Evolutionary conservation across 2,329 filamentous ascomycete genomes (phyloP).

Genomic region (Sclerotinia nivalis): DNA sequence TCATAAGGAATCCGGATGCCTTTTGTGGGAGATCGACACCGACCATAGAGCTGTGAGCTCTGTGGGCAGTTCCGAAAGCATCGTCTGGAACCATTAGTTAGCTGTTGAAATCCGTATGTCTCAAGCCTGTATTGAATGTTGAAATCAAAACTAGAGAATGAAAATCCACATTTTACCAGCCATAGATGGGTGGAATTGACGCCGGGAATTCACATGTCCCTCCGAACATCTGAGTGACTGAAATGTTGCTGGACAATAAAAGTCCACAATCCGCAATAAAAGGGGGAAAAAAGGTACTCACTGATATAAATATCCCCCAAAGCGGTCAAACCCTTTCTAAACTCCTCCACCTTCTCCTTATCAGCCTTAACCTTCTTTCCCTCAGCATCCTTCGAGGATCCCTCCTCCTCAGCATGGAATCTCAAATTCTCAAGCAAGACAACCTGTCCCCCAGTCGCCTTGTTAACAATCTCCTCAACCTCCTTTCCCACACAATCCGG

Average conservation of each 20-base stretch:
- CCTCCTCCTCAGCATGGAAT: conserved; percentile 98
- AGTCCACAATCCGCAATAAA: not conserved
- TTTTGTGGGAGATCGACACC: conserved; percentile 94
- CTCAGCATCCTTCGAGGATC: conserved; percentile 87
- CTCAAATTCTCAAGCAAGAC: conserved; percentile 96
- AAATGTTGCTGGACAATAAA: not conserved
- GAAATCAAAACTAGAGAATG: not conserved
- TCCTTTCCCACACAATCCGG: conserved; percentile 88
- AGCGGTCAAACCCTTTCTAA: conserved; percentile 91
- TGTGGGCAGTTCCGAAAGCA: conserved; percentile 97
- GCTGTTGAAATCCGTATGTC: not conserved
- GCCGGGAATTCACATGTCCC: not conserved
- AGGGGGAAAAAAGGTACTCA: conserved; percentile 50
- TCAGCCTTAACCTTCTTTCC: conserved; percentile 99
- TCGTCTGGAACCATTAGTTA: conserved; percentile 63
- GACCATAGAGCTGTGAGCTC: conserved; percentile 99
- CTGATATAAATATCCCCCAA: conserved; percentile 96
- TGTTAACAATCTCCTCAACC: conserved; percentile 86
- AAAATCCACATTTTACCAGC: not conserved
- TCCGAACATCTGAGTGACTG: not conserved
- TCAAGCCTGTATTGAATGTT: not conserved
- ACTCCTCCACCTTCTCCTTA: conserved; percentile 86
- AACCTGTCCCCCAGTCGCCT: conserved; percentile 77
- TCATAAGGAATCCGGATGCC: conserved; percentile 97
- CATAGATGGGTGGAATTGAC: not conserved